These are phyloP conservation scores for Pilaira anomala DNA, from an alignment of 192 early-diverging fungal species.

Conservation along the genomic window DNA sequence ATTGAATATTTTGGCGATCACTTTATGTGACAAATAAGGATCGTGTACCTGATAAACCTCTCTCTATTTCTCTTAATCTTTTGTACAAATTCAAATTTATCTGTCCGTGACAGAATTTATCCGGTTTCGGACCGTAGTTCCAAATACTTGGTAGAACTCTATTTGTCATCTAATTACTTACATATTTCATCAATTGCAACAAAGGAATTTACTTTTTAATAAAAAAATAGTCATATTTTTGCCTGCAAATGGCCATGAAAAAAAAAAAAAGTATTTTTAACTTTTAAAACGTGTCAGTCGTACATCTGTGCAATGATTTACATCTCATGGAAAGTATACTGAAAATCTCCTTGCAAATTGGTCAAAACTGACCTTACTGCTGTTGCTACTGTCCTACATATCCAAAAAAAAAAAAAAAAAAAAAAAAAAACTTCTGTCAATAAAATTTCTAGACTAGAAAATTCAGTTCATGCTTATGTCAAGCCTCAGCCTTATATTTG, in stretches of 20 bases:
- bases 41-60: too few species aligned
- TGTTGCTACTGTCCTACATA: background rate
- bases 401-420: too few species aligned
- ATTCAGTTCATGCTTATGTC: constrained; percentile 1
- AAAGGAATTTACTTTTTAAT: too few species aligned
- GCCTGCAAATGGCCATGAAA: constrained; percentile 15
- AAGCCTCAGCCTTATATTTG: constrained; percentile 16
- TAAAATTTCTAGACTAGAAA: constrained; percentile 5
- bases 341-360: constrained; percentile 11
- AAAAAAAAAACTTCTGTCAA: constrained; percentile 15
- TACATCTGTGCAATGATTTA: constrained; percentile 2
- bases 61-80: too few species aligned
- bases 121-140: too few species aligned
- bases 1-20: too few species aligned
- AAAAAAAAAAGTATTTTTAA: constrained; percentile 16
- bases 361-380: constrained; percentile 6
- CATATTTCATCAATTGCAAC: too few species aligned
- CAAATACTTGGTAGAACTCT: too few species aligned
- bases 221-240: constrained; percentile 2
- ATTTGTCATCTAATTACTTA: too few species aligned
- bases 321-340: constrained; percentile 4
- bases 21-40: too few species aligned
- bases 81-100: too few species aligned
- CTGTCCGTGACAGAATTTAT: too few species aligned
- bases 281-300: constrained; percentile 4